Evolutionary conservation across 2,329 filamentous ascomycete genomes (phyloP), one percentile per base, ranked within the genome.

Genomic region (Hypoxylon sp.): DNA sequence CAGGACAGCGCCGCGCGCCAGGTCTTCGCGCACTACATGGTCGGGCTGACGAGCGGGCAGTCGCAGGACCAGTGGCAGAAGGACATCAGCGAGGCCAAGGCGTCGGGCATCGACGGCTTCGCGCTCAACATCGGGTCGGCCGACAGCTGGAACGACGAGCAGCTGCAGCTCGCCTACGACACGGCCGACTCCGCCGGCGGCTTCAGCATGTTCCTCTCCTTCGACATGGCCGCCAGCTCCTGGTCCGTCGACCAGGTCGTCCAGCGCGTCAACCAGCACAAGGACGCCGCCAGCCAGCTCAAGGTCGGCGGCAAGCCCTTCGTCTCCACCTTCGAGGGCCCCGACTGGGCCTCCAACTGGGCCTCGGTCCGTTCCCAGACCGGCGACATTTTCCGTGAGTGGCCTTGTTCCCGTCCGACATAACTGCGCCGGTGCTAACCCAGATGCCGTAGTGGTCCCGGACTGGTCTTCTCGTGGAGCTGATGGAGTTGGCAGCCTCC

Each of bases 311-410:
- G 69, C 17, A 72, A 72, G 29, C 74, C 79, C 0, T 70, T 82
- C 8, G 80, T 82, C n/a, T 81, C 79, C 3, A 83, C 81, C 1
- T 83, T 83, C 51, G 80, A 82, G 65, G 81, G 81, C 2, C 70
- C 76, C 4, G 65, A 61, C 20, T 77, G 77, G 66, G 72, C 74
- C 3, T 70, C 70, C 20, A 77, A 80, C 65, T 81, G 79, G 79
- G 53, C 64, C 2, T 59, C 64, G 0, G 78, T 82, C 48, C 75
- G 76, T 38, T 55, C 65, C 15, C 60, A 68, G 20, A 74, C 73
- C 0, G 74, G 73, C 1, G 74, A 67, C 6, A 74, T 78, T 21
- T 78, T 73, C 60, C 68, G 60, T 63, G 21, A 58, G 60, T 60
- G 24, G n/a, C 13, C 33, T 42, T 23, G 20, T 15, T 24, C 9